These are phyloP conservation scores for Gonium pectorale DNA, from an alignment of 139 green algal species.

Conservation along the genomic window DNA sequence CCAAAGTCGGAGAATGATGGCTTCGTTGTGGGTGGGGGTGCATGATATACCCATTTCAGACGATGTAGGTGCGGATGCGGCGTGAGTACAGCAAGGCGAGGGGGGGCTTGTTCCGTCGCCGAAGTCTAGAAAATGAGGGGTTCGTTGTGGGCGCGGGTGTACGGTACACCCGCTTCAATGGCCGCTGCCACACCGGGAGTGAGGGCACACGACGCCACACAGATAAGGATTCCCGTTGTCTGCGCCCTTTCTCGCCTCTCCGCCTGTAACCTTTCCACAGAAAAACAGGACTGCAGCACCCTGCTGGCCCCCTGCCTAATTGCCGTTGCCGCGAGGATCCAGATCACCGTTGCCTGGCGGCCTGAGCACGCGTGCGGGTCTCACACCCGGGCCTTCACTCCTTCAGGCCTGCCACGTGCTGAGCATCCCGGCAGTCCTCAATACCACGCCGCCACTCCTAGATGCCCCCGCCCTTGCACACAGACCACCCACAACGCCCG, in stretches of 20 bases:
- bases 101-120: no score
- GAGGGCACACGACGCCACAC: no score
- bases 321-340: background rate
- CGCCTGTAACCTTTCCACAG: background rate
- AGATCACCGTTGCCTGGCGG: background rate
- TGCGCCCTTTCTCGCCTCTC: background rate
- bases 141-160: no score
- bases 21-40: background rate
- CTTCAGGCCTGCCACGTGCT: background rate
- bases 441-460: background rate
- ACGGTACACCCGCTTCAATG: no score
- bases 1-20: background rate
- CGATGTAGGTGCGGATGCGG: no score
- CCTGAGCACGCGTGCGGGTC: background rate
- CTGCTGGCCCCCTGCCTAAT: background rate
- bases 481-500: constrained; percentile 15
- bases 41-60: background rate
- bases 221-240: no score
- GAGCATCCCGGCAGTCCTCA: background rate
- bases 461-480: background rate
- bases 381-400: background rate
- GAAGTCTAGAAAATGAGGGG: no score
- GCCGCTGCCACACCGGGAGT: no score
- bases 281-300: background rate
- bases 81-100: no score